Evolutionary conservation across 305 asterid species (phyloP), one percentile per base, ranked within the genome.

Genomic region (Caryopteris hybrid): DNA sequence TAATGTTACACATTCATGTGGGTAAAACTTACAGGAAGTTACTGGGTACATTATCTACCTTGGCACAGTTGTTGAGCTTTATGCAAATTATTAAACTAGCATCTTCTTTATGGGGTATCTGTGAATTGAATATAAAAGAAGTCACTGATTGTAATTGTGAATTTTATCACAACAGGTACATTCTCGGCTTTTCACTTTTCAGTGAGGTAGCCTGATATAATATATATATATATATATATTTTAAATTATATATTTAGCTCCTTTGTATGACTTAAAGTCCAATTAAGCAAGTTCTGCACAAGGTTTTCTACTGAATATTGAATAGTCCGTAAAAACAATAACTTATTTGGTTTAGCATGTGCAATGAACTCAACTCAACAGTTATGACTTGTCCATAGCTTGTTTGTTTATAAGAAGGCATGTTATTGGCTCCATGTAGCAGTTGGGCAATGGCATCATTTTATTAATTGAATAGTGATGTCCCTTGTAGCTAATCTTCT

Each of bases 401-500:
- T 54, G 18, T 45, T 17, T 57, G 45, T 45, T 68, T 61, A 16
- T 39, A 8, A 50, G 6, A 43, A 29, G 52, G 34, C 9, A 14
- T 31, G 3, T 33, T 41, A 20, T 22, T 22, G 23, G 34, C 62
- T 42, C 10, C 54, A 6, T 18, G 22, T 39, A 13, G 6, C 6
- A 14, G 25, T 54, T 62, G 42, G 38, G 53, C 36, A 3, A 31
- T 31, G 36, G 36, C 4, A 34, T 66, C 46, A 43, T 11, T 21
- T 36, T 13, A 12, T 47, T 17, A 86, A 76, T 65, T 47, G 29
- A 62, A 54, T 64, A 60, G 5, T 59, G 12, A 2, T 64, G 61
- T 38, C 10, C 54, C 61, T 53, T 76, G 54, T 47, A 69, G 72
- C 59, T 39, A 16, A 48, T 75, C 11, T 27, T 31, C 57, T 23